These are phyloP conservation scores for Neonectria sp. DNA, from an alignment of 2,329 filamentous ascomycete genomes.

Conservation along the genomic window DNA sequence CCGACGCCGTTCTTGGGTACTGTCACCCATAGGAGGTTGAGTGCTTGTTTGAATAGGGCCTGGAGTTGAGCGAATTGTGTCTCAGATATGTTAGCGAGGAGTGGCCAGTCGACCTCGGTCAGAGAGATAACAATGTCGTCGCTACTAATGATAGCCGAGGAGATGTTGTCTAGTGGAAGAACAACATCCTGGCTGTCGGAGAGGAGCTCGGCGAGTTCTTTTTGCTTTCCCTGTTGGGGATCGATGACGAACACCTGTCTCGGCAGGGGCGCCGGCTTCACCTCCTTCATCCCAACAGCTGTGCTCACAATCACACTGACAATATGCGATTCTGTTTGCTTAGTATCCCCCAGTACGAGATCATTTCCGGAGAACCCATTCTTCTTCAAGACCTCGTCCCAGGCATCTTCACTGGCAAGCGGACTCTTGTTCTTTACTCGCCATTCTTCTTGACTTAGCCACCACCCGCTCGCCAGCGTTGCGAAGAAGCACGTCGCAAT, in stretches of 20 bases:
- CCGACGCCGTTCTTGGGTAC: neutral
- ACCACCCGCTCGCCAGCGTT: neutral
- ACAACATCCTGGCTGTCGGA: neutral
- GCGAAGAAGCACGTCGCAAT: neutral
- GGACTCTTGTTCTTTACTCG: neutral
- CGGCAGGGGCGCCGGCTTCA: neutral
- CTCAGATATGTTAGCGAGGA: neutral
- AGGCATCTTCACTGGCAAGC: neutral
- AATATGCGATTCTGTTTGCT: neutral
- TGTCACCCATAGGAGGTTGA: neutral
- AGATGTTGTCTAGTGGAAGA: neutral
- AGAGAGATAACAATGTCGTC: neutral
- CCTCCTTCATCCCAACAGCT: neutral
- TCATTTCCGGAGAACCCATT: neutral
- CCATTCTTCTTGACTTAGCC: neutral
- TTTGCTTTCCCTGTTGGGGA: neutral
- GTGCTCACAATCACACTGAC: neutral
- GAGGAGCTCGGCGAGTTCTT: neutral
- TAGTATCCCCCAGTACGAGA: neutral
- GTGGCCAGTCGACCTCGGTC: neutral
- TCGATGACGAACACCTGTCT: neutral
- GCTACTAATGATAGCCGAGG: neutral
- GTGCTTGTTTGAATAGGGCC: neutral
- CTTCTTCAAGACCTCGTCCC: neutral
- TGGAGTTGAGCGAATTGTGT: neutral